Base-by-base conservation (phyloP, 1,284 basidiomycete genomes). In the Fistulinella cinereoalba region DNA sequence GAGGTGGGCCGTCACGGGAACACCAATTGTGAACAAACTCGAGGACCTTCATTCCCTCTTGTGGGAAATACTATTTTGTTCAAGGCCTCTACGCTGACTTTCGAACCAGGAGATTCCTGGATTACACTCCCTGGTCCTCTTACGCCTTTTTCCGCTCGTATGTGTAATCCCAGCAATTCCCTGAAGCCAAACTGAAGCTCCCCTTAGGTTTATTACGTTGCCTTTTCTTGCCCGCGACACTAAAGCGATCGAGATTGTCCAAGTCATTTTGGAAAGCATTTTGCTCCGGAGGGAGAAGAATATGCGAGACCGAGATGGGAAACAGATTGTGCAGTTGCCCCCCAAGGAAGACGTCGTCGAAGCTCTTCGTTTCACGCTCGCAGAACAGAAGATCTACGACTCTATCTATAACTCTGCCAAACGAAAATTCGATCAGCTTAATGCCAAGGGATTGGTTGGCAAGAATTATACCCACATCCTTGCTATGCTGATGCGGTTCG, bases 11-110 rank as follows among this genome's bases (percentile, higher is more conserved):
- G 80, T 97, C 12, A 97, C 93, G 5, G 89, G 93, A 25, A 98
- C 96, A 10, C 96, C 96, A 0, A 98, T 99, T 52, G 92, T 98
- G 49, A 99, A 99, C 64, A 83, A 86, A 41, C 75, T 98, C 5
- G 96, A 97, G 52, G 95, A 98, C 61, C 72, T 99, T 7, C 95
- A 89, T 59, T 94, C 91, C 1, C 73, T 97, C 2, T 69, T 97
- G 86, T 90, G 49, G 57, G 84, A 64, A 9, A 18, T 40, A 6
- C 2, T 24, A 9, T 22, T 51, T 32, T 29, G 5, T 31, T 10
- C 28, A 29, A 10, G 32, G 38, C 37, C 24, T 24, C 40, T 15
- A 12, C 34, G 44, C 45, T 50, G 47, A 44, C 47, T 19, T 27
- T 2, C 24, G 21, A 42, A 24, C 5, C 55, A 92, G 90, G 19